Percentiles rank a stretch among this genome's conserved stretches.
Evolutionary conservation across 73 alveolate species (phyloP).

Genomic region (Paramecium primaurelia): DNA sequence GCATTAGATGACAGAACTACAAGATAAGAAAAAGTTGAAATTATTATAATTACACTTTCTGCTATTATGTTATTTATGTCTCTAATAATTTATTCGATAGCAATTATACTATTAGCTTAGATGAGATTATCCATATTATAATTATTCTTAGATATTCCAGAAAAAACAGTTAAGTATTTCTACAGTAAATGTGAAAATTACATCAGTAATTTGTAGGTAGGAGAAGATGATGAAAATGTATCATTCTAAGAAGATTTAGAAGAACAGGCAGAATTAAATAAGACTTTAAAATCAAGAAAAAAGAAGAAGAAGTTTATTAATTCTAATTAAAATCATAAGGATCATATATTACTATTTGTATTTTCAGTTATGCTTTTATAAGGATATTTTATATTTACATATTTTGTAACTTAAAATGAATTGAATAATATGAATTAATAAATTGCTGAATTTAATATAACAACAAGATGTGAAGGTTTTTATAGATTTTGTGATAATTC

Average conservation of each 20-base stretch:
- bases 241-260: conserved; percentile 17
- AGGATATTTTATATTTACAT: conserved; percentile 16
- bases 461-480: not conserved
- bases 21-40: not conserved
- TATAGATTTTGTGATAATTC: conserved; percentile 26
- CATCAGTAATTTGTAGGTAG: conserved; percentile 28
- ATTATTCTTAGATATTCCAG: conserved; percentile 57
- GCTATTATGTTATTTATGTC: not conserved
- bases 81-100: not conserved
- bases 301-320: conserved; percentile 7
- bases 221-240: conserved; percentile 50
- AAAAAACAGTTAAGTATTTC: conserved; percentile 56
- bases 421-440: not conserved
- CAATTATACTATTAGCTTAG: not conserved
- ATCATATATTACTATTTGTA: not conserved
- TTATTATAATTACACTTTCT: not conserved
- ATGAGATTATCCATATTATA: not conserved
- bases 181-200: conserved; percentile 53
- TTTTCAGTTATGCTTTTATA: not conserved
- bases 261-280: conserved; percentile 11
- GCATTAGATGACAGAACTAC: conserved; percentile 10
- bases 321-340: not conserved
- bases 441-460: conserved; percentile 18
- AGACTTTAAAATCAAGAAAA: conserved; percentile 21
- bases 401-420: not conserved